Conservation (phyloP, 1,284 basidiomycete species). For the Phenoliferia sp. region DNA sequence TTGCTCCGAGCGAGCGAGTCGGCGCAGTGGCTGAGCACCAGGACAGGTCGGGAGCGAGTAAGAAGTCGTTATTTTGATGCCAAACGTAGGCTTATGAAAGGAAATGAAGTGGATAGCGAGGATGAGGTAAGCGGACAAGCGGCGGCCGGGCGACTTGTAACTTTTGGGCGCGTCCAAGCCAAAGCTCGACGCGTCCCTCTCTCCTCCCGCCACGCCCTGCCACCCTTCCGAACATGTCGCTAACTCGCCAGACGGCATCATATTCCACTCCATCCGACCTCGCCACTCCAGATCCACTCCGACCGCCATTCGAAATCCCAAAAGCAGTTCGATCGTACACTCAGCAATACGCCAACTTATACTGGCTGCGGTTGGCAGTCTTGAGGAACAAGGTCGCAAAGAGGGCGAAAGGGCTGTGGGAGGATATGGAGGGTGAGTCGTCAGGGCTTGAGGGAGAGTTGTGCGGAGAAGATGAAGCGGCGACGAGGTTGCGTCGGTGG, state of each 20-base stretch:
- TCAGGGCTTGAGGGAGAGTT: not conserved
- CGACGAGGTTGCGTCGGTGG: not conserved
- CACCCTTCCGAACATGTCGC: not conserved
- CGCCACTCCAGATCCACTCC: conserved; percentile 3
- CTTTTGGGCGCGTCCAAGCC: not conserved
- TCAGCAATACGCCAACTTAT: conserved; percentile 90
- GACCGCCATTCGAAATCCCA: conserved; percentile 9
- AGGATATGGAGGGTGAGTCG: conserved; percentile 26
- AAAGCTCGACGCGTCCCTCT: not conserved
- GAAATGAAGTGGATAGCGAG: not conserved
- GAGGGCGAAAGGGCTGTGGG: conserved; percentile 64
- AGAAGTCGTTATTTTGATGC: too few species aligned
- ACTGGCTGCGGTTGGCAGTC: conserved; percentile 69
- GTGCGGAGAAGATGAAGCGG: not conserved
- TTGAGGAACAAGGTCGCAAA: conserved; percentile 61
- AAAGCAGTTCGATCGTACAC: conserved; percentile 44
- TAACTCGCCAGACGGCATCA: not conserved
- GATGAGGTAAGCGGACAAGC: not conserved
- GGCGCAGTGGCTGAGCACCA: too few species aligned
- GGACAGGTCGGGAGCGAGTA: too few species aligned
- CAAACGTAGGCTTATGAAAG: not conserved
- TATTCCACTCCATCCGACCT: not conserved
- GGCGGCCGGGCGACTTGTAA: not conserved
- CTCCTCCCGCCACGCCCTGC: not conserved
- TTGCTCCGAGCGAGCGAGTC: too few species aligned